Evolutionary conservation across 352 stramenopile genomes (phyloP).

Genomic region (Pythium aristosporum): DNA sequence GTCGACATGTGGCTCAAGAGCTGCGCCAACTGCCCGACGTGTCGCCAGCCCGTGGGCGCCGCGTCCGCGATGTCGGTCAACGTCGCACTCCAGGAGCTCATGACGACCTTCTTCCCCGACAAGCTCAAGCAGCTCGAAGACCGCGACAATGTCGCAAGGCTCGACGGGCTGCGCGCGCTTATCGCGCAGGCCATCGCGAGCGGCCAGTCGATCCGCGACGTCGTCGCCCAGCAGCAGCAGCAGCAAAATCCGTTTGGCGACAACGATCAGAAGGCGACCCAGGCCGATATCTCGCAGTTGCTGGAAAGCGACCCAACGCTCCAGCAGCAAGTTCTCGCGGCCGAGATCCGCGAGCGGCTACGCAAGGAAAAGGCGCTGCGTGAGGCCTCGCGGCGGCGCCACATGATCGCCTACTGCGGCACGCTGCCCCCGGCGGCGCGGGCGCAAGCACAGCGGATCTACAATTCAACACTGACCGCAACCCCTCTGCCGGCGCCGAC

Average conservation of each 20-base stretch:
- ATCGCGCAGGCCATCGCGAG: constrained; percentile 31
- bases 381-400: constrained; percentile 37
- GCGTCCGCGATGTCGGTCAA: constrained; percentile 24
- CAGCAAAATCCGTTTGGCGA: constrained; percentile 15
- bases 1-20: constrained; percentile 42
- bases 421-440: constrained; percentile 12
- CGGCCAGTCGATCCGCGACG: constrained; percentile 28
- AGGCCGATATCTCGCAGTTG: constrained; percentile 33
- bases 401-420: constrained; percentile 37
- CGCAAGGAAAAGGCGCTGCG: constrained; percentile 42
- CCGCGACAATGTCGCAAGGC: constrained; percentile 31
- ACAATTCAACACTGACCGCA: background rate
- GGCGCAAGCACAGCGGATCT: constrained; percentile 14
- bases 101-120: constrained; percentile 30
- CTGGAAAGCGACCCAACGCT: constrained; percentile 36
- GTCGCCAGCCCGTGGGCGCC: constrained; percentile 28
- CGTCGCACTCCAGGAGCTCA: constrained; percentile 37
- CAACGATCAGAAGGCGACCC: constrained; percentile 14
- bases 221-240: constrained; percentile 30
- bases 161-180: constrained; percentile 30
- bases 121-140: constrained; percentile 33
- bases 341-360: constrained; percentile 42
- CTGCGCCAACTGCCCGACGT: constrained; percentile 40
- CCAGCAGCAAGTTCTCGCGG: constrained; percentile 38
- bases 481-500: constrained; percentile 3